Evolutionary conservation across 2,329 filamentous ascomycete species (phyloP), one percentile per base, ranked within the genome.

Genomic region (Aureobasidium sp.): DNA sequence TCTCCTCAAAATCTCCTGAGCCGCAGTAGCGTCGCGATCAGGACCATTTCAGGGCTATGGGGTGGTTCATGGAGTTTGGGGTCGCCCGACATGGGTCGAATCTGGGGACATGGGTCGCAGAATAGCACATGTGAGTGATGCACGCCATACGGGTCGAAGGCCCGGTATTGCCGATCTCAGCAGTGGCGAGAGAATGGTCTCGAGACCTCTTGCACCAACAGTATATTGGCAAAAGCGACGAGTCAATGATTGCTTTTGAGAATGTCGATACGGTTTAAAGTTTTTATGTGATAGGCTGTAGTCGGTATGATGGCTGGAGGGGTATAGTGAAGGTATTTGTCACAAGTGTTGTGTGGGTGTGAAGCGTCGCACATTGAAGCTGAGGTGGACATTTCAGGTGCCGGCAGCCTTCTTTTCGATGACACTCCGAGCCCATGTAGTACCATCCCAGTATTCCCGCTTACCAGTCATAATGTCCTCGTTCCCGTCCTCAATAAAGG

Each of bases 401-500:
- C 42, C 54, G 16, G 42, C 30, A 41, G 53, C 25, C 21, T 59
- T 62, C 39, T 59, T 62, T 7, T 39, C 34, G 29, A 62, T 30
- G 25, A 62, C 61, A 49, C 50, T 50, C 11, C 53, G 44, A 7
- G 39, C 27, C 61, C 61, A 59, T 21, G 13, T 48, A 10, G 36
- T 32, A 7, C 61, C 63, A 49, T 65, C 42, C 63, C 63, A 65
- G 36, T 62, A 61, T 11, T 45, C 45, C 13, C 36, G 51, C 30
- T 50, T 41, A 6, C 58, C 61, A n/a, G 39, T 61, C 27, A 63
- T 34, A 25, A 42, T 45, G 37, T 65, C 63, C 50, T 67, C 68
- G 50, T 74, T 71, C 30, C 73, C 71, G 5, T 78, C 81, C 70
- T 91, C 88, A 0, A 86, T 84, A 68, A 93, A 88, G 1, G 88